Evolutionary conservation across 2,329 filamentous ascomycete genomes (phyloP).

Genomic region (Sporothrix pallida): DNA sequence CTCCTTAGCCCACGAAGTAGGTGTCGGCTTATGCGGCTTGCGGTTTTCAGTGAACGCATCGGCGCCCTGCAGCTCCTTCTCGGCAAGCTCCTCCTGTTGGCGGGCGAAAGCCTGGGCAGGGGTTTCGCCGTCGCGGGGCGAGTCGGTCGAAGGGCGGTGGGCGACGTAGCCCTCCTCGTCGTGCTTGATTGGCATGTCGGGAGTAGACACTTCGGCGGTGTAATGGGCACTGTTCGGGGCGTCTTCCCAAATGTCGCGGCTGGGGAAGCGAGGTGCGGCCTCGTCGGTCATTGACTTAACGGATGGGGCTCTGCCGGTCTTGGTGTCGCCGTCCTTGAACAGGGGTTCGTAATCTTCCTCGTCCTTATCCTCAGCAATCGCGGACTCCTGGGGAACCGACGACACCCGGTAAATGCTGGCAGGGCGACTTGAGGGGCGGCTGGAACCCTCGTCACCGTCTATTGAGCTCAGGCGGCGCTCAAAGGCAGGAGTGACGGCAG

Average conservation of each 20-base stretch:
- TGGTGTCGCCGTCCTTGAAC: conserved; percentile 75
- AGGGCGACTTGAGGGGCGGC: conserved; percentile 48
- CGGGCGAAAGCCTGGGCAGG: conserved; percentile 70
- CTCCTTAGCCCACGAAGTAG: conserved; percentile 51
- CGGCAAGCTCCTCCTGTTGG: conserved; percentile 68
- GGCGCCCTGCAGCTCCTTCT: conserved; percentile 47
- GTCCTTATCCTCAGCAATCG: conserved; percentile 73
- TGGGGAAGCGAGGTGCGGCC: conserved; percentile 77
- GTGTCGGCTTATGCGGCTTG: conserved; percentile 55
- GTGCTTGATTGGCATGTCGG: conserved; percentile 58
- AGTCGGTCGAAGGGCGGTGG: conserved; percentile 41
- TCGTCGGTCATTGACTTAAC: conserved; percentile 53
- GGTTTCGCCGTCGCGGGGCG: conserved; percentile 56
- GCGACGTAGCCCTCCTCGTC: conserved; percentile 41
- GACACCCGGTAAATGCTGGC: conserved; percentile 67
- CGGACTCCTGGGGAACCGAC: conserved; percentile 58
- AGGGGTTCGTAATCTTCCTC: conserved; percentile 94
- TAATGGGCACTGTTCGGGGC: conserved; percentile 82
- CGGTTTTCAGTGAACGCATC: conserved; percentile 43
- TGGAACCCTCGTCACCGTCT: conserved; percentile 63
- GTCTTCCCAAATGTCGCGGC: conserved; percentile 97
- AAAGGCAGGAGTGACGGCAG: conserved; percentile 78
- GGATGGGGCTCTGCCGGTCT: conserved; percentile 47
- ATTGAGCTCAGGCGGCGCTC: conserved; percentile 66
- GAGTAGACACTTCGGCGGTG: conserved; percentile 82